phyloP scores from a whole-genome alignment of 495 filamentous ascomycete species.

The Neurospora intermedia region DNA sequence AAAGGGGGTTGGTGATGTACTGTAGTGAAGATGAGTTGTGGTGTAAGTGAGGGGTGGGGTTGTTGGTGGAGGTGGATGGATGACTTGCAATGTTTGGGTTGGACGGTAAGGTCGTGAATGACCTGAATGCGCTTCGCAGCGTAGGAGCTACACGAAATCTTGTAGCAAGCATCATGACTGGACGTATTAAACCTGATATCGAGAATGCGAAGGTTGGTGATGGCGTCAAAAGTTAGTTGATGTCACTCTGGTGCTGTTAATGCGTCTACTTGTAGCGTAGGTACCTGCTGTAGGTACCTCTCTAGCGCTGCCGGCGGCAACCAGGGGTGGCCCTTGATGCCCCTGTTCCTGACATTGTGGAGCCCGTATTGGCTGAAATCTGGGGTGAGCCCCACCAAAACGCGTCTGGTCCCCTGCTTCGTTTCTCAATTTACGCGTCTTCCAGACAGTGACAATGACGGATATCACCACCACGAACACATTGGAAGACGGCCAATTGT shows the following conservation, averaged over 20 bases:
- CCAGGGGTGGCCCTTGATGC: background rate
- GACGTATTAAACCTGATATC: background rate
- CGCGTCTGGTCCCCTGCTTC: constrained; percentile 14
- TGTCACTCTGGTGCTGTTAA: background rate
- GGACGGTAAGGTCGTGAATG: constrained; percentile 27
- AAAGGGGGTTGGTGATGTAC: background rate
- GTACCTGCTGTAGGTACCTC: background rate
- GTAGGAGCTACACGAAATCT: constrained; percentile 1
- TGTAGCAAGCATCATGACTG: constrained; percentile 12
- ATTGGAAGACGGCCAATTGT: background rate
- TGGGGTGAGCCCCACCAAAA: constrained; percentile 16
- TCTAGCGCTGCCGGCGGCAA: constrained; percentile 8
- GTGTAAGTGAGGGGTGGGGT: background rate
- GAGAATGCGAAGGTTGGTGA: background rate
- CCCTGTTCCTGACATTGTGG: constrained; percentile 2
- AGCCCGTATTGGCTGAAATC: background rate
- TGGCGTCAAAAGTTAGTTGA: background rate
- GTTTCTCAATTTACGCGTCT: constrained; percentile 22
- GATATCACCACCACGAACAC: background rate
- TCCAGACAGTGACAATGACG: background rate
- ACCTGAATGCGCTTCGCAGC: constrained; percentile 4
- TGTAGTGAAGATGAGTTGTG: background rate
- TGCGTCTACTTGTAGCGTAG: background rate
- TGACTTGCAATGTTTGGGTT: constrained; percentile 38
- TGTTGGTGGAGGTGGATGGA: background rate